Evolutionary conservation across 257 asterid genomes (phyloP), one percentile per base, ranked within the genome.

Genomic region (Solanum dulcamara): DNA sequence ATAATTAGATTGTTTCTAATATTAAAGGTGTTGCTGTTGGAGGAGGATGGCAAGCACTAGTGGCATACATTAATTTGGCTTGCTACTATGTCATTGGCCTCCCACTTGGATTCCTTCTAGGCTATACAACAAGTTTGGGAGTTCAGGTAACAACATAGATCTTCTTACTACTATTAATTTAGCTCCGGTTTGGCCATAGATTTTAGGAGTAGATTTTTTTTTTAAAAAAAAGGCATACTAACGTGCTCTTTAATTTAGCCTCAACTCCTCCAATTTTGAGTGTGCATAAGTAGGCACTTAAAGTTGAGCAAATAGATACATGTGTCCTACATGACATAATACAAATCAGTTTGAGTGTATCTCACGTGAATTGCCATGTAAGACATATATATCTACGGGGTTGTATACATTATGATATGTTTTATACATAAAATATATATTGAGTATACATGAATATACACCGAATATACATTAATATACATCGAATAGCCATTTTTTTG

Each of bases 11-110:
- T 77, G 20, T 37, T 72, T 38, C 4, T 38, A 26, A 37, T 72
- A 59, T 64, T 10, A 85, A 91, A 96, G 98, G 98, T 83, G 98
- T 97, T 68, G 99, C 99, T 60, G 92, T 97, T 84, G 99, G 98
- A 88, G 99, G 99, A 88, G 99, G 99, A 85, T 93, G 98, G 99
- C 98, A 97, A 90, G 98, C 95, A 26, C 89, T 95, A 10, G 98
- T 95, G 86, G 99, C 99, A 80, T 93, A 90, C 60, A 95, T 95
- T 57, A 97, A 97, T 70, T 87, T 97, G 81, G 68, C 91, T 86
- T 97, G 99, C 87, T 95, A 97, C 83, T 94, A 97, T 80, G 30
- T 89, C 22, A 89, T 97, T 50, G 98, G 98, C 12, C 96, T 95
- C 33, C 98, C 98, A 42, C 59, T 91, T 83, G 98, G 99, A 59